Evolutionary conservation across 2,329 filamentous ascomycete species (phyloP).

Genomic region (Fusarium veterinarium): DNA sequence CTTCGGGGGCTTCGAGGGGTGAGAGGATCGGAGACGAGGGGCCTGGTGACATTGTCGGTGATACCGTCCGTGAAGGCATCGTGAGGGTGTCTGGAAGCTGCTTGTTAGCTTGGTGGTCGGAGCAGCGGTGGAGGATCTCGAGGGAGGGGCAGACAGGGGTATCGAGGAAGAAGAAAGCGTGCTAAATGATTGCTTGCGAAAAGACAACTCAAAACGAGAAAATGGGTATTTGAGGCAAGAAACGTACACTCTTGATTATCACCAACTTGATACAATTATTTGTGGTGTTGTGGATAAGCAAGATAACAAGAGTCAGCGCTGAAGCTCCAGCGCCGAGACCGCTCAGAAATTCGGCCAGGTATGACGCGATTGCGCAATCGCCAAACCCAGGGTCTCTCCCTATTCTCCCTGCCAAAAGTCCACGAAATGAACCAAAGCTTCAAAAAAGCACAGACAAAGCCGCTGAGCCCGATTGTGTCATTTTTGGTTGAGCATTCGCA

Average conservation of each 20-base stretch:
- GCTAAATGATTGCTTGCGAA: not conserved
- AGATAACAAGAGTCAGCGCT: constrained; percentile 22
- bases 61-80: constrained; percentile 42
- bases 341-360: constrained; percentile 24
- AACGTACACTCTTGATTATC: not conserved
- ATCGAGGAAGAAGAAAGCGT: not conserved
- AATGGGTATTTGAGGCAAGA: accelerated
- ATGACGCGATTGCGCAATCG: constrained; percentile 39
- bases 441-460: not conserved
- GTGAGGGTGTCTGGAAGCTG: constrained; percentile 24
- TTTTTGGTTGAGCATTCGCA: constrained; percentile 19
- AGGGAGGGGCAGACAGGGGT: constrained; percentile 18
- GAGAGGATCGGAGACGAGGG: constrained; percentile 41
- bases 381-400: constrained; percentile 10
- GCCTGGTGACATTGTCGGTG: constrained; percentile 38
- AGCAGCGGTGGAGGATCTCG: not conserved
- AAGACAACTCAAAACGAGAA: accelerated
- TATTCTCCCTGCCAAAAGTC: not conserved
- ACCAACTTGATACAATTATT: not conserved
- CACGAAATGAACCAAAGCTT: not conserved
- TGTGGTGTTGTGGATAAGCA: constrained; percentile 12
- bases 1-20: constrained; percentile 41
- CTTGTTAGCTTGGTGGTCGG: constrained; percentile 7
- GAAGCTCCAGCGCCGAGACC: constrained; percentile 32
- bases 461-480: constrained; percentile 25